Evolutionary conservation across 345 rosid genomes (phyloP), one percentile per base, ranked within the genome.

Genomic region (Eutrema yunnanense): DNA sequence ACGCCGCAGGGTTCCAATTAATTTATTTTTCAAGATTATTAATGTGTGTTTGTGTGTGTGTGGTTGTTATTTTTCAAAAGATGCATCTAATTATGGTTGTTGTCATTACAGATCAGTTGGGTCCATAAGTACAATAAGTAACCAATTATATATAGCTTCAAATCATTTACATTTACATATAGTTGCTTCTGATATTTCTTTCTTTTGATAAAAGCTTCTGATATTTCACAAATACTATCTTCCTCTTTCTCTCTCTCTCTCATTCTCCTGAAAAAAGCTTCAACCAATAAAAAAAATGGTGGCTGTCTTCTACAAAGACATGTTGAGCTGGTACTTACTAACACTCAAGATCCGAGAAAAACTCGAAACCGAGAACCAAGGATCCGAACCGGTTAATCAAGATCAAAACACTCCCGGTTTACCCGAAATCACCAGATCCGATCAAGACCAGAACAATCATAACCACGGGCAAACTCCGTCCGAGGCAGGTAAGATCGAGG

Each of bases 301-400:
- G 66, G 80, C 76, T 46, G 80, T 77, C 7, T 77, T 70, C 80
- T 63, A 77, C 71, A 70, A 77, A 65, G 80, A 77, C 54, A 70
- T 77, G 75, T 77, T 77, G 41, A 77, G 80, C 55, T 77, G 80
- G 76, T 77, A 77, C 73, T 65, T 77, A 22, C 65, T 71, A 67
- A 77, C 80, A 3, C 76, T 77, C 38, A 71, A 71, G 63, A 72
- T 77, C 62, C 75, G 80, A 0, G 76, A 77, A 57, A 77, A 71
- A 43, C 76, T 77, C n/a, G 68, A 77, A 50, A 16, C 37, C 8
- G 27, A 75, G 0, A 75, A 53, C 62, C 74, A 54, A 53, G 69
- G 19, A 62, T 37, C 60, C 5, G 74, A 54, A 19, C 14, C 30
- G 3, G 32, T 69, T 52, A 16, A 37, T 48, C 58, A 14, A 62